Base-by-base conservation (phyloP, 2,329 filamentous ascomycete species). In the Alternaria arbusti region DNA sequence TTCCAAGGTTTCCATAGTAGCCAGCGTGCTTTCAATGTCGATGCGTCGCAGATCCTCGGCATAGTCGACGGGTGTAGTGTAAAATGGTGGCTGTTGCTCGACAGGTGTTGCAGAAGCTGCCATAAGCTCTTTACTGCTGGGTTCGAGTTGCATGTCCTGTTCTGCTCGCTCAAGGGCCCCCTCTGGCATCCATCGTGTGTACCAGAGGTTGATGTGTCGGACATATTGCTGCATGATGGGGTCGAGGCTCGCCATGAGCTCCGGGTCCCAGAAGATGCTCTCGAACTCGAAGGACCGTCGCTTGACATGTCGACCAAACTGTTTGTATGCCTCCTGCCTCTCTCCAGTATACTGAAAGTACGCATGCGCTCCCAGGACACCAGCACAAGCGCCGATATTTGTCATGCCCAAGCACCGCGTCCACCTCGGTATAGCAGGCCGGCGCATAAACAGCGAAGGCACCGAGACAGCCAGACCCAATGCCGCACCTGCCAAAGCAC, bases 311-410 rank as follows among this genome's bases (percentile, higher is more conserved):
- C 59, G 49, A 9, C 71, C 63, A 13, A 77, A 63, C 5, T 55
- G 60, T 43, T 44, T 45, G 44, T 72, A 68, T 7, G 74, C 72
- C 54, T 67, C 69, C 61, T 72, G 68, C 12, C 74, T 65, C 59
- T 75, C 72, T 17, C 73, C 75, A 0, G 65, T 77, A 28, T 75
- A 75, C 11, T 74, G 65, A 17, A 77, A 64, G 44, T 74, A 75
- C 30, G 61, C 70, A 63, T 75, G 69, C 5, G 69, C 63, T 26
- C 60, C 71, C 5, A 70, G 15, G 3, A 76, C 52, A 8, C 75
- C 74, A 8, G 65, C 61, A 43, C 68, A 71, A 15, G 71, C 71
- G 15, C 74, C 75, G 7, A 71, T 66, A 44, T 75, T 74, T 4
- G 62, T 50, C 69, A 75, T 70, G 51, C 74, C 74, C 7, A 70